Base-by-base conservation (phyloP, 2,329 filamentous ascomycete genomes). In the Periconia sp. region DNA sequence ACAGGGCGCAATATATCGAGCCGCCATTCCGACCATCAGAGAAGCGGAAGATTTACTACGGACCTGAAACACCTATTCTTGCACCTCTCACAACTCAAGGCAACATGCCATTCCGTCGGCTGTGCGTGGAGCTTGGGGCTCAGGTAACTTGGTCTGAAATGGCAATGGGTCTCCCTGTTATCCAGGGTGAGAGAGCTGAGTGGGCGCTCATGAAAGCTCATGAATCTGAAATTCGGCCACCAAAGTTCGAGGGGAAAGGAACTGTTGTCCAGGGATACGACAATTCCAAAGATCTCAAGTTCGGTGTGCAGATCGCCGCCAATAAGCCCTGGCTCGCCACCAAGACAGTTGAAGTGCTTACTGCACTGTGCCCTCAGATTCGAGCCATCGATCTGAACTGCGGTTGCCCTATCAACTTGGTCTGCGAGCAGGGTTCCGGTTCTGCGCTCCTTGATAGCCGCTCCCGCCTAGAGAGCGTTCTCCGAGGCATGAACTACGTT, bases 91-190 rank as follows among this genome's bases (percentile, higher is more conserved):
- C 94, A 1, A 99, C 94, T 0, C 94, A 97, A 76, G 94, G 94
- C 44, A 99, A 99, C 66, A 81, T 97, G 45, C 94, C 94, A 1
- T 99, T 96, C 79, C 88, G 94, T 52, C 85, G 94, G 47, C 84
- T 99, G 30, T 97, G 92, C 68, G 87, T 91, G 13, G 89, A 92
- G 51, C 82, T 97, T 20, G 94, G 94, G 35, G 92, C 92, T 27
- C 89, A 97, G 69, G 81, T 96, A 46, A 99, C 94, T 0, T 99
- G 96, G 79, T 97, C 93, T 0, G 94, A 99, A 75, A 99, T 99
- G 94, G 94, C 93, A 3, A 90, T 99, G 83, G 87, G 91, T 27
- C 79, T 96, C 74, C 92, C 93, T 10, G 77, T 99, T 41, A 82
- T 99, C 6, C 92, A 97, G 73, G 94, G 94, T 35, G 85, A 89